Conservation (phyloP, 2,329 filamentous ascomycete species). For the Fusarium sp. region DNA sequence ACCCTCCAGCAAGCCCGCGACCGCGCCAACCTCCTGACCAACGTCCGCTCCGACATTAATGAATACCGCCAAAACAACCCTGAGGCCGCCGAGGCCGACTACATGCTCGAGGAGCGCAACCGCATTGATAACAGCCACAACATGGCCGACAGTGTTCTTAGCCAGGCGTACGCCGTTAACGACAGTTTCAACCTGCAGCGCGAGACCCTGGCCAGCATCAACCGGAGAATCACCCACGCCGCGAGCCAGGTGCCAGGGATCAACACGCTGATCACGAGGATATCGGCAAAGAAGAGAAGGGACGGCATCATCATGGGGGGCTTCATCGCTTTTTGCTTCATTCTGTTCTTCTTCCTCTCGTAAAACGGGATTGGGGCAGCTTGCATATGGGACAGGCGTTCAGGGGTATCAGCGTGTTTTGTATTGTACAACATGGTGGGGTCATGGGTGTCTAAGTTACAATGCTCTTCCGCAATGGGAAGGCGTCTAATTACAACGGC, state of each 20-base stretch:
- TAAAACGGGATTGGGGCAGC: conserved; percentile 31
- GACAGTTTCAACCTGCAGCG: conserved; percentile 90
- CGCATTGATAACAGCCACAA: conserved; percentile 90
- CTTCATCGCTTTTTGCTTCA: conserved; percentile 92
- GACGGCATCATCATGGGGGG: conserved; percentile 93
- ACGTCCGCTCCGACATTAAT: conserved; percentile 91
- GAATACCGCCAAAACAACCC: conserved; percentile 87
- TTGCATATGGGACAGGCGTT: conserved; percentile 50
- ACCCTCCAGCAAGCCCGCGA: conserved; percentile 83
- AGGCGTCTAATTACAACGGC: conserved; percentile 39
- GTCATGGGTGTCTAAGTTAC: conserved; percentile 43
- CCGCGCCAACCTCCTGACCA: conserved; percentile 88
- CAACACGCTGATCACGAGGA: conserved; percentile 90
- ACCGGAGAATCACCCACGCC: conserved; percentile 87
- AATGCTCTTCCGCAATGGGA: conserved; percentile 31
- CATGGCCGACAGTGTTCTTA: conserved; percentile 89
- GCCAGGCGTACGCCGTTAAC: conserved; percentile 96
- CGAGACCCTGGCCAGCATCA: conserved; percentile 89
- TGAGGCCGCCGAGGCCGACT: conserved; percentile 88
- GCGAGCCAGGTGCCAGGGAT: conserved; percentile 93
- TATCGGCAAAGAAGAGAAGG: conserved; percentile 93
- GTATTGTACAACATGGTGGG: conserved; percentile 48
- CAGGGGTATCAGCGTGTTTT: conserved; percentile 52
- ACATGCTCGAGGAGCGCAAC: conserved; percentile 92
- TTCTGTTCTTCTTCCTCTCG: conserved; percentile 86